Conservation (phyloP, 352 stramenopile species). For the Peronosclerospora sorghi region DNA sequence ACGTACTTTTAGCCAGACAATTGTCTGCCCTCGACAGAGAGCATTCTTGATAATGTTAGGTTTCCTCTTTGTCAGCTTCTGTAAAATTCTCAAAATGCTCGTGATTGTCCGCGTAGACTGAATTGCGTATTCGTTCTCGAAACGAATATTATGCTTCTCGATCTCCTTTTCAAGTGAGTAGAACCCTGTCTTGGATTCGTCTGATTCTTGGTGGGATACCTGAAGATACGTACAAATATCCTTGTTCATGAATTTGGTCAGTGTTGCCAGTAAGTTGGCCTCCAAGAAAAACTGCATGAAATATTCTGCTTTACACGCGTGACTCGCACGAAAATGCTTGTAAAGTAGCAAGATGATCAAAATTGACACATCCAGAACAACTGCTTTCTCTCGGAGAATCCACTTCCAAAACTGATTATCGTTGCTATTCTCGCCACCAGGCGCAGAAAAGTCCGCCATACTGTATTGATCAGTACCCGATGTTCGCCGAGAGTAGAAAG, state of each 20-base stretch:
- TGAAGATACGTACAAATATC: constrained; percentile 72
- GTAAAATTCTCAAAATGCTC: constrained; percentile 63
- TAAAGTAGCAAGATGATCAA: constrained; percentile 55
- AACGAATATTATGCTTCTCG: constrained; percentile 43
- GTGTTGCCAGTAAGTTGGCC: constrained; percentile 48
- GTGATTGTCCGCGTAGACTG: constrained; percentile 63
- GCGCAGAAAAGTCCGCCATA: constrained; percentile 35
- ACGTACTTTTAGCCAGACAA: constrained; percentile 70
- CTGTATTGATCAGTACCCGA: constrained; percentile 43
- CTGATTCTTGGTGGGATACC: constrained; percentile 40
- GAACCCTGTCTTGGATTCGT: constrained; percentile 45
- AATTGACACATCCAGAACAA: constrained; percentile 64
- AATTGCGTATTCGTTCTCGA: constrained; percentile 58
- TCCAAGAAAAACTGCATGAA: constrained; percentile 76
- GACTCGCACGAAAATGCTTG: constrained; percentile 67
- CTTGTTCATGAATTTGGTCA: constrained; percentile 85
- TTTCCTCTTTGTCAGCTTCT: constrained; percentile 80
- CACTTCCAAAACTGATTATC: constrained; percentile 74
- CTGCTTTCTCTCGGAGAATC: constrained; percentile 71
- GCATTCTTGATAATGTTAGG: constrained; percentile 78
- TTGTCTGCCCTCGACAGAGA: constrained; percentile 57
- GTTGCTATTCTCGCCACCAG: constrained; percentile 26
- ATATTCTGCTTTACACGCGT: constrained; percentile 70
- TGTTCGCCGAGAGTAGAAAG: constrained; percentile 54
- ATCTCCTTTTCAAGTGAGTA: constrained; percentile 47